Conservation (phyloP, 306 rosid genomes). For the Glycine tomentella region DNA sequence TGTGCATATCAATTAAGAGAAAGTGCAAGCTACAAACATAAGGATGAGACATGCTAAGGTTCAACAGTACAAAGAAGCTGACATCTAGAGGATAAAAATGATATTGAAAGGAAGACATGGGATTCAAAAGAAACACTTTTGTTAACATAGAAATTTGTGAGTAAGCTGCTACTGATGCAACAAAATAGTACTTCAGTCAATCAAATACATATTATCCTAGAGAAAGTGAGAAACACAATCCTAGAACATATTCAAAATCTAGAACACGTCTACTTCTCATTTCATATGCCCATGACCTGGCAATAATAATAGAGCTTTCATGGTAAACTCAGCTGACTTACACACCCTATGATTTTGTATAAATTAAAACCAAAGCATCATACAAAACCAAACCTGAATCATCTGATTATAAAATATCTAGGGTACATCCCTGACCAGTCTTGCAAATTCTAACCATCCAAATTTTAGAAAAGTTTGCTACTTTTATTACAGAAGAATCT, state of each 20-base stretch:
- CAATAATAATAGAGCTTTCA: constrained; percentile 12
- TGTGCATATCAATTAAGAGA: constrained; percentile 31
- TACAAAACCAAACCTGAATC: constrained; percentile 16
- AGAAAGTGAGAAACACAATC: constrained; percentile 38
- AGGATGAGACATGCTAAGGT: constrained; percentile 17
- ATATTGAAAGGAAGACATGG: constrained; percentile 37
- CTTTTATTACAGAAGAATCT: constrained; percentile 10
- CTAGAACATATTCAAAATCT: constrained; percentile 4
- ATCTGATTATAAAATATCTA: background rate
- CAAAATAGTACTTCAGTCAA: constrained; percentile 6
- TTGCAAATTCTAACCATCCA: constrained; percentile 32
- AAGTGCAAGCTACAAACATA: constrained; percentile 28
- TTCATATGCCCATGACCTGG: background rate
- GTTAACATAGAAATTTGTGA: constrained; percentile 7
- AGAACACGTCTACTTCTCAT: constrained; percentile 1
- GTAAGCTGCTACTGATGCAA: constrained; percentile 27
- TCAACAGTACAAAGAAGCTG: constrained; percentile 33
- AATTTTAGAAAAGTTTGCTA: constrained; percentile 4
- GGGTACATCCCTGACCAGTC: background rate
- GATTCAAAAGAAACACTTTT: constrained; percentile 17
- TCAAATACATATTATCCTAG: background rate
- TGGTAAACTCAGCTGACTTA: background rate
- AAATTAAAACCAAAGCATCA: constrained; percentile 13
- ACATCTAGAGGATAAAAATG: constrained; percentile 28
- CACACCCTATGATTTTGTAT: background rate